A percentile compares a stretch with the other conserved stretches of the same genome.
Evolutionary conservation across 768 basidiomycete species (phyloP).

Genomic region (Asterophora lycoperdoides): DNA sequence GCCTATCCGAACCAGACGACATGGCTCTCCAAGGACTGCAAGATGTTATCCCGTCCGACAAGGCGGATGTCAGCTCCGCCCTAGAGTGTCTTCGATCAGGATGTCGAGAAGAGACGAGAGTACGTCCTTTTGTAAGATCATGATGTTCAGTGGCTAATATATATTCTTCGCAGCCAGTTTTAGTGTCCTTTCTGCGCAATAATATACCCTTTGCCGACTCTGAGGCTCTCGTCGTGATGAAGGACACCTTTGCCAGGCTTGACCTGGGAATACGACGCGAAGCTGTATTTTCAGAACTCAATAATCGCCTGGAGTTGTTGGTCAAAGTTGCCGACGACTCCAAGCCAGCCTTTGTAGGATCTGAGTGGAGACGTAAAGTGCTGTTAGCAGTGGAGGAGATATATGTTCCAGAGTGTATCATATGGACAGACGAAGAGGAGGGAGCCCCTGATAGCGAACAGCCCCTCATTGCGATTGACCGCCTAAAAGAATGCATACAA

Average conservation of each 20-base stretch:
- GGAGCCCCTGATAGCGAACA: constrained; percentile 38
- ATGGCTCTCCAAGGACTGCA: constrained; percentile 19
- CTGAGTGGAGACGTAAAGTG: constrained; percentile 32
- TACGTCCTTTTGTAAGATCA: constrained; percentile 12
- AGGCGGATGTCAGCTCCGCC: constrained; percentile 32
- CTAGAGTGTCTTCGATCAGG: constrained; percentile 36
- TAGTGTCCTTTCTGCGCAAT: constrained; percentile 26
- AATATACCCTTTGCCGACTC: constrained; percentile 22
- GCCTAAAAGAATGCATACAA: constrained; percentile 40
- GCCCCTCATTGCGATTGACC: constrained; percentile 39
- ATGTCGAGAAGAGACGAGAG: constrained; percentile 29
- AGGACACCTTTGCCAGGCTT: constrained; percentile 18
- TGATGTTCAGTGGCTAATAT: too few relatives aligned
- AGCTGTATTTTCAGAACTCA: constrained; percentile 12
- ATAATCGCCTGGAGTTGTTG: constrained; percentile 6
- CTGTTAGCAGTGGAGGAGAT: constrained; percentile 33
- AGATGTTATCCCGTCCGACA: constrained; percentile 20
- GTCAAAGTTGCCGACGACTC: background rate
- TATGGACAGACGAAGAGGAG: constrained; percentile 57
- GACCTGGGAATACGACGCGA: constrained; percentile 16
- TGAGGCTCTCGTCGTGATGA: constrained; percentile 15
- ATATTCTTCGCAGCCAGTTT: constrained; percentile 2
- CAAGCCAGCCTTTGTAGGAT: background rate
- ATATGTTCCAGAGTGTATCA: constrained; percentile 39
- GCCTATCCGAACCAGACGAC: constrained; percentile 32